Conservation (phyloP, 2,329 filamentous ascomycete species). For the Colletotrichum gigasporum region DNA sequence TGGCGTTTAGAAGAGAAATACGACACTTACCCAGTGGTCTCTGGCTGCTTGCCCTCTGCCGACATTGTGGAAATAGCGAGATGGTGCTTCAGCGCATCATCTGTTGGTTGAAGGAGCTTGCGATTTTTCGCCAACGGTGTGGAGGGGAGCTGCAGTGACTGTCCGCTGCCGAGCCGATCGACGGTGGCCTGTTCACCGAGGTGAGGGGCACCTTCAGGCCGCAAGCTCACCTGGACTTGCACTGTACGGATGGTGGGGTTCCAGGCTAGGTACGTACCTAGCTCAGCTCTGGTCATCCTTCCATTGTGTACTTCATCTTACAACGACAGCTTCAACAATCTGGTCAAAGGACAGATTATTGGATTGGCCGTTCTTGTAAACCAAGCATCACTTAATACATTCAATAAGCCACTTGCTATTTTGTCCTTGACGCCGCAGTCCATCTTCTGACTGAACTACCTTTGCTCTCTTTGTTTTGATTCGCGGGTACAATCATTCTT, state of each 20-base stretch:
- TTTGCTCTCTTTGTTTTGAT: too few relatives aligned
- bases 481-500: too few relatives aligned
- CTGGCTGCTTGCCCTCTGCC: conserved; percentile 25
- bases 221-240: background rate
- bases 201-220: conserved; percentile 19
- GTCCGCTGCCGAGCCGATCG: conserved; percentile 23
- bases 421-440: too few relatives aligned
- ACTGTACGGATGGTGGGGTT: conserved; percentile 1
- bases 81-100: conserved; percentile 26
- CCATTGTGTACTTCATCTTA: too few relatives aligned
- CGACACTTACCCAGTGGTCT: conserved; percentile 7
- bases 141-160: conserved; percentile 32
- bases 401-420: too few relatives aligned
- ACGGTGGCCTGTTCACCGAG: conserved; percentile 31
- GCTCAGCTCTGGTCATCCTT: too few relatives aligned
- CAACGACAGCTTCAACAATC: too few relatives aligned
- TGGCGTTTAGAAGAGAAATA: background rate
- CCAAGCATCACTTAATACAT: too few relatives aligned
- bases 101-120: conserved; percentile 26
- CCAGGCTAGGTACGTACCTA: too few relatives aligned
- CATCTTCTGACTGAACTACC: too few relatives aligned
- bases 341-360: too few relatives aligned
- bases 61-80: conserved; percentile 21
- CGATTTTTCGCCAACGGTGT: conserved; percentile 30
- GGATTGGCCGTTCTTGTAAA: too few relatives aligned